Evolutionary conservation across 73 alveolate genomes (phyloP), one percentile per base, ranked within the genome.

Genomic region (Effrenium voratum): DNA sequence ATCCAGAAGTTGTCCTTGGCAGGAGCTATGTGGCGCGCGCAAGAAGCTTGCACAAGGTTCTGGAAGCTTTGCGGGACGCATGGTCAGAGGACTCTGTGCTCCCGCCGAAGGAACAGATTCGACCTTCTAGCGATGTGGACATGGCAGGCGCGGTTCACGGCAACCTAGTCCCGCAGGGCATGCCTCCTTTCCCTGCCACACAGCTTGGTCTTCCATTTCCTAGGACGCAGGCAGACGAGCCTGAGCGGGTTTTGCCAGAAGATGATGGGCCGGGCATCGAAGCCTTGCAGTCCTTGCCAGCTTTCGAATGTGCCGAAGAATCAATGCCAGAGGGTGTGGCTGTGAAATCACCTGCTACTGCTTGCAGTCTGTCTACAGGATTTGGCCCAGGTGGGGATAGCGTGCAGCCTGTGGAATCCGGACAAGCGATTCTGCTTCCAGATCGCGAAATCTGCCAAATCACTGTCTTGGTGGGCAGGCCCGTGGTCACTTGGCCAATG

Each of bases 11-110:
- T 38, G 86, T 75, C 57, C 13, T 75, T 10, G 86, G 45, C 5
- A 52, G 86, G 38, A 13, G 59, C 38, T 75, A 75, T 26, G 86
- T 75, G 4, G 59, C 57, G 19, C 86, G 86, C 50, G 86, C 86
- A 52, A 75, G 36, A 41, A 41, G 86, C 36, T 40, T 75, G 86
- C 86, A 75, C 86, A 75, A 75, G 19, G 86, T 75, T 3, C 36
- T 75, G 34, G 86, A 75, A 75, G 57, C 86, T 41, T 75, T 75
- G 86, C 41, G 86, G n/a, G 86, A 75, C 19, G 86, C 59, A 6
- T 75, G 86, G 86, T n/a, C 26, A 2, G 86, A 75, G 26, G 77
- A 63, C 77, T 5, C 40, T 15, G 77, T 63, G 12, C 22, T 15
- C 40, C 43, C 26, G n/a, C 77, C 77, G 5, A 5, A 16, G 43